Evolutionary conservation across 1,284 basidiomycete genomes (phyloP).

Genomic region (Bjerkandera adusta): DNA sequence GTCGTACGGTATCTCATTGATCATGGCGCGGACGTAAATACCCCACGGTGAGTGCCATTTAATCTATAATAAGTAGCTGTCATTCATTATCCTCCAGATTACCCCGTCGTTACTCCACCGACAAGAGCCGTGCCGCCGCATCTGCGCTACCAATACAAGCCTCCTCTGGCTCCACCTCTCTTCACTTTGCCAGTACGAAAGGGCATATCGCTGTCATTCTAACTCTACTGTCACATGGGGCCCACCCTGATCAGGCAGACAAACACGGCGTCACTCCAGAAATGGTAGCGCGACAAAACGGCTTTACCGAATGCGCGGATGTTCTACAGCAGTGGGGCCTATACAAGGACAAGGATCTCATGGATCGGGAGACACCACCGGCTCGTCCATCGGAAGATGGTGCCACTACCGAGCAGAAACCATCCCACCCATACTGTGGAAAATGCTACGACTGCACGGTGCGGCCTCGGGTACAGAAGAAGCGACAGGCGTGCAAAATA

Average conservation of each 20-base stretch:
- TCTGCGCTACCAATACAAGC: constrained; percentile 62
- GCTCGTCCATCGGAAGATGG: constrained; percentile 20
- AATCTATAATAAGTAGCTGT: constrained; percentile 3
- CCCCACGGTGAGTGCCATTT: constrained; percentile 56
- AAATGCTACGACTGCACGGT: constrained; percentile 34
- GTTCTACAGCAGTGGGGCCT: constrained; percentile 52
- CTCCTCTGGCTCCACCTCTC: constrained; percentile 81
- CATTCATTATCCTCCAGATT: constrained; percentile 55
- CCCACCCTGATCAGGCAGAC: constrained; percentile 74
- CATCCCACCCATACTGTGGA: constrained; percentile 20
- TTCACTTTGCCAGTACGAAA: constrained; percentile 94
- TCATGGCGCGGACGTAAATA: constrained; percentile 91
- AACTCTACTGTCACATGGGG: constrained; percentile 79
- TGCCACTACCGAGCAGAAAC: too few species aligned
- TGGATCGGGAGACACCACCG: constrained; percentile 27
- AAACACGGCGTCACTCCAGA: constrained; percentile 86
- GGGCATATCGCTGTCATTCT: constrained; percentile 77
- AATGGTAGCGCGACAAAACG: constrained; percentile 64
- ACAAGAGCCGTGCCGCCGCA: constrained; percentile 62
- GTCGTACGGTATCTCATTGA: constrained; percentile 88
- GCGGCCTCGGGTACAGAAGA: constrained; percentile 50
- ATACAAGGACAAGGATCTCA: constrained; percentile 58
- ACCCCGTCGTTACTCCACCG: constrained; percentile 75
- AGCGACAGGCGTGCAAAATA: too few species aligned
- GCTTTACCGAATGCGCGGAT: constrained; percentile 64